These are phyloP conservation scores for Fonsecaea erecta DNA, from an alignment of 2,329 filamentous ascomycete species.

Conservation along the genomic window DNA sequence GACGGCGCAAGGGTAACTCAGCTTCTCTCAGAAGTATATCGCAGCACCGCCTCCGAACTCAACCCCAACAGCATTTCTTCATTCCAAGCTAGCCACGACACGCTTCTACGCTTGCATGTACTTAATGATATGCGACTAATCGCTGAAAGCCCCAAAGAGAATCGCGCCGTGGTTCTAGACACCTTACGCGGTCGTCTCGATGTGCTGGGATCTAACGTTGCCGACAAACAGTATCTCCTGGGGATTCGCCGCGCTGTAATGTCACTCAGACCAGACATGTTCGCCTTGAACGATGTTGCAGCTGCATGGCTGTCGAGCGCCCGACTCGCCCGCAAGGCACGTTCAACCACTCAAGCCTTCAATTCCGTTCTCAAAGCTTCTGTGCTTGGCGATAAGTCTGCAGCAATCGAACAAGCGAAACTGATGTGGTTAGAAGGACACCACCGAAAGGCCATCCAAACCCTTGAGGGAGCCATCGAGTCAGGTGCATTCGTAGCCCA, in stretches of 20 bases:
- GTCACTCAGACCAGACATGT: conserved; percentile 68
- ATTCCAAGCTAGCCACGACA: conserved; percentile 79
- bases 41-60: conserved; percentile 72
- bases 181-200: conserved; percentile 78
- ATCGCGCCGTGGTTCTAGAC: conserved; percentile 53
- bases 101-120: conserved; percentile 84
- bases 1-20: conserved; percentile 59
- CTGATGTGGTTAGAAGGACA: conserved; percentile 92
- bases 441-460: conserved; percentile 92
- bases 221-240: conserved; percentile 92
- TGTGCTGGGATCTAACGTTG: conserved; percentile 82
- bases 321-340: conserved; percentile 81
- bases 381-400: conserved; percentile 79
- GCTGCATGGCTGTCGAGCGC: conserved; percentile 84
- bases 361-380: conserved; percentile 90
- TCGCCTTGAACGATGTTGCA: conserved; percentile 75
- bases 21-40: conserved; percentile 68
- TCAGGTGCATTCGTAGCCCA: conserved; percentile 71
- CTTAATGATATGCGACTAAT: conserved; percentile 76
- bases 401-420: conserved; percentile 91
- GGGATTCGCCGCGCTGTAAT: conserved; percentile 85
- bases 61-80: conserved; percentile 78
- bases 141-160: conserved; percentile 58
- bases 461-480: conserved; percentile 82
- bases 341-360: conserved; percentile 84